Base-by-base conservation (phyloP, 2,329 filamentous ascomycete species). In the Pseudodiploospora longispora region DNA sequence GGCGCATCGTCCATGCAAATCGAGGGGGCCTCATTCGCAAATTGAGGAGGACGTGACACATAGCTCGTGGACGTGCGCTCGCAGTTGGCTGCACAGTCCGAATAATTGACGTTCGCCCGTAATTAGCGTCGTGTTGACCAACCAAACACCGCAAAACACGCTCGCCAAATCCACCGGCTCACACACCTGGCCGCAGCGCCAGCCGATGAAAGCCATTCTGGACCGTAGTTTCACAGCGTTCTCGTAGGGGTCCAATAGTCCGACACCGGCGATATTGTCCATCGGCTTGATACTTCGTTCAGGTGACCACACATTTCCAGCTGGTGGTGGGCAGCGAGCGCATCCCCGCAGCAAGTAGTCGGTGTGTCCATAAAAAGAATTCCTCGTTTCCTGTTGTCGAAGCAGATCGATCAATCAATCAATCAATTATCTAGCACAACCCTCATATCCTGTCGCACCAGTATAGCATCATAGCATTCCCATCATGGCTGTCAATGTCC, bases 401-500 rank as follows among this genome's bases (percentile, higher is more conserved):
- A 19, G 19, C 19, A 19, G 19, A 36, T 10, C 10, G 34, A 36
- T 7, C 10, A 36, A 7, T 36, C 34, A 7, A 10, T 36, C 6
- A 7, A 8, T 8, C 34, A 12, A 5, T 19, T 36, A 10, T 6
- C 34, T 19, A 36, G n/a, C 34, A 41, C 6, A 10, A 34, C 6
- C 19, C 8, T 38, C 7, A 38, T 9, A 8, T 28, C 12, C 6
- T 28, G 30, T 38, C 7, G 7, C 30, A 27, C 9, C 40, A 41
- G 8, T 36, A 46, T 35, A 51, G 28, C 42, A 45, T 38, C 31
- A 36, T 41, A n/a, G 29, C 30, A 42, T 30, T 36, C 33, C 43
- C 52, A 57, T 34, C 54, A 68, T 68, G 65, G 59, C 62, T 47
- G 50, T 65, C 54, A 56, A 60, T 31, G 54, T 64, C 45, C 47